Evolutionary conservation across 2,329 filamentous ascomycete species (phyloP).

Genomic region (Cladosporium sp.): DNA sequence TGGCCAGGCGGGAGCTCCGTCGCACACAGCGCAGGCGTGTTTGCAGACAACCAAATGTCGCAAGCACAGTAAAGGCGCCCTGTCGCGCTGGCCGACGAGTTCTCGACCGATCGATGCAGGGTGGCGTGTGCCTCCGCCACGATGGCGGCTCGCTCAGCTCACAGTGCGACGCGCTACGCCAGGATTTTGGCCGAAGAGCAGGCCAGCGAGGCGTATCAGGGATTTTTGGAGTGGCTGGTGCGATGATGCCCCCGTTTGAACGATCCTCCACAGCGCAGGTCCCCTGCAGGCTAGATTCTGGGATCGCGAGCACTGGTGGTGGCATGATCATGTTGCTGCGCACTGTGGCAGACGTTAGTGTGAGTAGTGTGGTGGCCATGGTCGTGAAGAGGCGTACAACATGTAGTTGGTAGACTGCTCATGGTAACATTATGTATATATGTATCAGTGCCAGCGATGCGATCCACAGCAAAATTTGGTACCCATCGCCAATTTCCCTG

Average conservation of each 20-base stretch:
- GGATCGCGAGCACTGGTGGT: slow-evolving; percentile 16
- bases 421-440: no score
- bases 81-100: slow-evolving; percentile 11
- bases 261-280: slow-evolving; percentile 6
- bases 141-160: slow-evolving; percentile 3
- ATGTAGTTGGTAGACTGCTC: background rate
- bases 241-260: background rate
- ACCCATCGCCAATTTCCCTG: background rate
- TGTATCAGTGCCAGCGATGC: background rate
- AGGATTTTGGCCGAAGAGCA: slow-evolving; percentile 2
- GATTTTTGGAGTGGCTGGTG: background rate
- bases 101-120: slow-evolving; percentile 12
- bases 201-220: background rate
- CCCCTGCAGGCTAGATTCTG: slow-evolving; percentile 1
- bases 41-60: slow-evolving; percentile 4
- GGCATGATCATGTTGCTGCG: slow-evolving; percentile 1
- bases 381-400: background rate
- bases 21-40: background rate
- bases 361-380: background rate
- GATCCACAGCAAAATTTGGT: background rate
- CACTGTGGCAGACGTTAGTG: background rate
- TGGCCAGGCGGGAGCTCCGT: background rate
- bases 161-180: slow-evolving; percentile 4
- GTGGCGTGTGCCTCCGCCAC: slow-evolving; percentile 5
- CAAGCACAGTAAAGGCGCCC: background rate